Evolutionary conservation across 2,329 filamentous ascomycete genomes (phyloP), one percentile per base, ranked within the genome.

Genomic region (Fusarium decemcellulare): DNA sequence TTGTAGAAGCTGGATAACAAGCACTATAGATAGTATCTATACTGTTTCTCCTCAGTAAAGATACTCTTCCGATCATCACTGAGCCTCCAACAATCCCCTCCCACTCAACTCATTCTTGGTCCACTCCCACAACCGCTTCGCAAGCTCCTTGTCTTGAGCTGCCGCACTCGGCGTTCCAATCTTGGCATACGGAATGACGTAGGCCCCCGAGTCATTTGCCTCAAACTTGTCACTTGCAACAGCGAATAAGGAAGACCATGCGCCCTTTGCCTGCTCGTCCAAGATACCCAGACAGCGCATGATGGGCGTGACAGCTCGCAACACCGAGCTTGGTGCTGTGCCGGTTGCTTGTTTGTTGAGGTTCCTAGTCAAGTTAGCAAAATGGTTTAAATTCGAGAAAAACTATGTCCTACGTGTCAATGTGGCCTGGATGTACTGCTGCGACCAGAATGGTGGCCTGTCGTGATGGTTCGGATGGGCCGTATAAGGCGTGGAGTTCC

Each of bases 291-390:
- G 32, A 12, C 48, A 51, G 12, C 48, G 48, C 48, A 51, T 51
- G 8, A 51, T 6, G 1, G 48, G 48, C 4, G 48, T 51, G 14
- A 51, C 37, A 2, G 48, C 48, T 2, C 48, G 48, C 14, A 51
- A 29, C 1, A 51, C 48, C 1, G 48, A 51, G 48, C 48, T 23
- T 11, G 48, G 48, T 16, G 48, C 48, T 4, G 48, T 9, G 11
- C 48, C 48, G 5, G 48, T 51, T 6, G 48, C 48, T 39, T 51
- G 48, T 9, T 37, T 36, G 48, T 51, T 51, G 18, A 51, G 48
- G 10, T 51, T 51, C 27, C 48, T 51, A 8, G 3, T 8, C 34
- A 39, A 29, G 48, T 51, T 11, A 51, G 48, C 9, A 39, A 18
- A 37, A 7, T 5, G 9, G 18, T 23, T 36, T 27, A 39, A 15